Evolutionary conservation across 2,329 filamentous ascomycete genomes (phyloP).

Genomic region (Stemphylium vesicarium): DNA sequence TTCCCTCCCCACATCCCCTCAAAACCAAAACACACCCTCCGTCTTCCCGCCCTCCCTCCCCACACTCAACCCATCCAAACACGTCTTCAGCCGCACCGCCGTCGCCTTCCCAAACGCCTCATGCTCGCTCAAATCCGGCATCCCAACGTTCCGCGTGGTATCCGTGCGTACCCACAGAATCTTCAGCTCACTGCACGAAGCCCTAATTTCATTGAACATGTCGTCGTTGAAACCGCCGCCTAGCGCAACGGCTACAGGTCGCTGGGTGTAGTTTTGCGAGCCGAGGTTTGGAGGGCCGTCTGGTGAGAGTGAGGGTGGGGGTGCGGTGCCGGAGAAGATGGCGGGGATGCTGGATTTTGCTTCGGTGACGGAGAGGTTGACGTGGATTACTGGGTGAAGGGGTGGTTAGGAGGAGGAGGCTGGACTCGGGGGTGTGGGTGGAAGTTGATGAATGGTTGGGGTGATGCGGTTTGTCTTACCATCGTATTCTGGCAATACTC

Average conservation of each 20-base stretch:
- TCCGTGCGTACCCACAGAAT: constrained; percentile 16
- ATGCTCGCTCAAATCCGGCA: constrained; percentile 9
- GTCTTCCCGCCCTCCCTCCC: constrained; percentile 3
- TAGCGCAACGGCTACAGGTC: background rate
- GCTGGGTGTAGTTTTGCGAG: background rate
- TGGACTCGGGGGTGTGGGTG: no score
- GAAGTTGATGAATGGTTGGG: no score
- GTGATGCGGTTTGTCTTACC: no score
- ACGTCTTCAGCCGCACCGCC: constrained; percentile 10
- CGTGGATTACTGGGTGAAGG: constrained; percentile 13
- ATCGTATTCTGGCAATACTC: no score
- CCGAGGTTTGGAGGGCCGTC: background rate
- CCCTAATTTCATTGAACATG: constrained; percentile 1
- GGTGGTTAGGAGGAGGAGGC: no score
- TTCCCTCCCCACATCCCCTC: background rate
- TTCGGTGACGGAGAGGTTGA: constrained; percentile 16
- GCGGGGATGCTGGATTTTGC: constrained; percentile 15
- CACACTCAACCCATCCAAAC: constrained; percentile 10
- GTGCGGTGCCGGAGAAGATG: background rate
- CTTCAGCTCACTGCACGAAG: constrained; percentile 6
- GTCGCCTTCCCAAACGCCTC: constrained; percentile 15
- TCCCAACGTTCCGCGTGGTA: background rate
- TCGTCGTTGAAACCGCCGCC: constrained; percentile 2
- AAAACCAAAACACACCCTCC: constrained; percentile 12
- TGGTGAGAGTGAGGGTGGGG: no score